Percentiles rank a stretch among this genome's conserved stretches.
Evolutionary conservation across 2,329 filamentous ascomycete genomes (phyloP).

Genomic region (Niveomyces coronatus): DNA sequence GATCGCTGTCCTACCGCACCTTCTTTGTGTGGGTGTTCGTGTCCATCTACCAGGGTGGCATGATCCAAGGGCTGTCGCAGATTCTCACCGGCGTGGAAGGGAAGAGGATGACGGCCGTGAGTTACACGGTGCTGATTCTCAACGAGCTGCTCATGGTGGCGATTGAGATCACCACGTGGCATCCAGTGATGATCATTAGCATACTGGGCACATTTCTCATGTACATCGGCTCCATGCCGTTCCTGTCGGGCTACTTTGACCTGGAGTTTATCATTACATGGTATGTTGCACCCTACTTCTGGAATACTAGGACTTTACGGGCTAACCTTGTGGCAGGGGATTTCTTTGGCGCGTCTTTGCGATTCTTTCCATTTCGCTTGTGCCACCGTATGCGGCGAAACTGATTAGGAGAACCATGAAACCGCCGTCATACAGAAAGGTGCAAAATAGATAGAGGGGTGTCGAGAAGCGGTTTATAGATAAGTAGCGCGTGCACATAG

Average conservation of each 20-base stretch:
- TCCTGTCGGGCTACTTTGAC: constrained; percentile 84
- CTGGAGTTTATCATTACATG: constrained; percentile 63
- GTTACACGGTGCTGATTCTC: constrained; percentile 81
- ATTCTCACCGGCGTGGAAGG: constrained; percentile 71
- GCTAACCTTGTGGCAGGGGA: constrained; percentile 36
- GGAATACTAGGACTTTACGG: not conserved
- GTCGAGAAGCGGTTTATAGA: too few relatives aligned
- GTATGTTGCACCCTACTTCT: constrained; percentile 35
- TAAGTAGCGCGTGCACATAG: too few relatives aligned
- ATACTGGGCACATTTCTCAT: constrained; percentile 73
- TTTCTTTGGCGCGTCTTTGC: constrained; percentile 84
- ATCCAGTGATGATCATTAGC: constrained; percentile 77
- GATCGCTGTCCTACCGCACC: constrained; percentile 79
- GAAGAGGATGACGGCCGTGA: constrained; percentile 73
- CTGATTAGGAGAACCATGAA: constrained; percentile 74
- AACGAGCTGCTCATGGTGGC: constrained; percentile 98
- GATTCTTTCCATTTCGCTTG: constrained; percentile 67
- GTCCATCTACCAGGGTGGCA: constrained; percentile 85
- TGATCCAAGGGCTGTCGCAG: constrained; percentile 92
- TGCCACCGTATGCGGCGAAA: constrained; percentile 83
- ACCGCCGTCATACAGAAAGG: constrained; percentile 91
- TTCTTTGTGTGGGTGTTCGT: constrained; percentile 97
- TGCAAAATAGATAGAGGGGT: constrained; percentile 51
- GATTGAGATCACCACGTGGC: constrained; percentile 94
- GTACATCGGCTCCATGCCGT: constrained; percentile 77